Conservation (phyloP, 352 stramenopile genomes). For the Globisporangium takayamanum region DNA sequence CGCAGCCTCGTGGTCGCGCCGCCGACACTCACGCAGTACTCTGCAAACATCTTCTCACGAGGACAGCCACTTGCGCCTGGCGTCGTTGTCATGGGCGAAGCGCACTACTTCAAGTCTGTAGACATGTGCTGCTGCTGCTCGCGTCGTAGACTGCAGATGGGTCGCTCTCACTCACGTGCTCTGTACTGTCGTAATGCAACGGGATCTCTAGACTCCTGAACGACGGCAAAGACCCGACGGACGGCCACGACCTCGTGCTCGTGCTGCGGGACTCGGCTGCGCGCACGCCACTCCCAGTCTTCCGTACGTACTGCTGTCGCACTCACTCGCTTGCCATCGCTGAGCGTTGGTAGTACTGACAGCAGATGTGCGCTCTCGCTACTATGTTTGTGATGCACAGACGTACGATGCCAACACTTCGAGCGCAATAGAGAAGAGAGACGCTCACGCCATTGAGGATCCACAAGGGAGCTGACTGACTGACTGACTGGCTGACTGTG, state of each 20-base stretch:
- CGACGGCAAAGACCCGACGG: conserved; percentile 45
- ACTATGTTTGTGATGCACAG: too few relatives aligned
- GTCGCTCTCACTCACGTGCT: not conserved
- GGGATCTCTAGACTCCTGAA: conserved; percentile 32
- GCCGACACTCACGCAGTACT: conserved; percentile 78
- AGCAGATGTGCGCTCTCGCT: too few relatives aligned
- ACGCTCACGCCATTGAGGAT: too few relatives aligned
- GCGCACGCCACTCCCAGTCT: conserved; percentile 27
- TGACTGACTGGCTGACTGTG: not conserved
- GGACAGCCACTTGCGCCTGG: conserved; percentile 29
- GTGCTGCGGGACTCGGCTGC: conserved; percentile 53
- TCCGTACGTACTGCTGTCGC: conserved; percentile 15
- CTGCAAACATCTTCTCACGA: conserved; percentile 56
- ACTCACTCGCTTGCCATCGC: too few relatives aligned
- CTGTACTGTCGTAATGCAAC: not conserved
- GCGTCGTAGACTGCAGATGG: not conserved
- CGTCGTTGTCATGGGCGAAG: conserved; percentile 34
- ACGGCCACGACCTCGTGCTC: conserved; percentile 48
- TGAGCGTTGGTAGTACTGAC: not conserved
- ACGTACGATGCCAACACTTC: too few relatives aligned
- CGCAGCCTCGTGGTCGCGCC: conserved; percentile 36
- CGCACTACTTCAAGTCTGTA: conserved; percentile 52
- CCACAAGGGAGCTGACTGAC: not conserved
- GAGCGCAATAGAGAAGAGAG: too few relatives aligned
- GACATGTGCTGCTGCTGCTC: not conserved